A percentile compares a stretch with the other conserved stretches of the same genome.
Evolutionary conservation across 2,329 filamentous ascomycete genomes (phyloP).

Genomic region (Chaetomiaceae sp.): DNA sequence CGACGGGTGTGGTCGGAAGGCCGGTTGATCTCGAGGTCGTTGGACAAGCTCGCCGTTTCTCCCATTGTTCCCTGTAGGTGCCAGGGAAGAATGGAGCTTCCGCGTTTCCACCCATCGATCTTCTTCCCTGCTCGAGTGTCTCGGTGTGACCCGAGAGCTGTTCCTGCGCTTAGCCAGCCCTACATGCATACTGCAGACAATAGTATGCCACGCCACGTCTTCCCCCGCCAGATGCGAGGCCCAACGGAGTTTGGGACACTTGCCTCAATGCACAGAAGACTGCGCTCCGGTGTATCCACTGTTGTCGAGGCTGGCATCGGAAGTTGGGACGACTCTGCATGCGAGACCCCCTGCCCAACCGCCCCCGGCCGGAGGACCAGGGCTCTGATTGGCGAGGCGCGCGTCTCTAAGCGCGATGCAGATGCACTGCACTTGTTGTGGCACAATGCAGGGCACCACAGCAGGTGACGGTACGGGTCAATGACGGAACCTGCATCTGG

Average conservation of each 20-base stretch:
- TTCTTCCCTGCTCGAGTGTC: not conserved
- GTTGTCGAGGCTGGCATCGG: not conserved
- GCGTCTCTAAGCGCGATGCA: constrained; percentile 14
- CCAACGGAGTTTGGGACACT: no score
- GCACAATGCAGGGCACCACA: constrained; percentile 3
- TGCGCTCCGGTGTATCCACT: not conserved
- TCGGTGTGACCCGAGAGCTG: not conserved
- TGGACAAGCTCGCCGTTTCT: no score
- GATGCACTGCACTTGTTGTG: constrained; percentile 6
- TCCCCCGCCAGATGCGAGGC: no score
- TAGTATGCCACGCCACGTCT: no score
- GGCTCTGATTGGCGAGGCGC: not conserved
- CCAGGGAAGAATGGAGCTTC: no score
- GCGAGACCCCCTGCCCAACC: not conserved
- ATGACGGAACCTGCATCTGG: constrained; percentile 13
- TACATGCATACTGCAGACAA: not conserved
- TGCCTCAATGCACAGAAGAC: no score
- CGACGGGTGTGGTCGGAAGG: no score
- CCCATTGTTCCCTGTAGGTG: no score
- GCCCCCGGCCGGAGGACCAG: not conserved
- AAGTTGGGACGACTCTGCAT: not conserved
- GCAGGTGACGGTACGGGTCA: not conserved
- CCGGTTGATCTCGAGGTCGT: no score
- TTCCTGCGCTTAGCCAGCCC: constrained; percentile 3
- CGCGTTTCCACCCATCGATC: not conserved